Conservation (phyloP, 768 basidiomycete genomes). For the Dentipellis sp. region DNA sequence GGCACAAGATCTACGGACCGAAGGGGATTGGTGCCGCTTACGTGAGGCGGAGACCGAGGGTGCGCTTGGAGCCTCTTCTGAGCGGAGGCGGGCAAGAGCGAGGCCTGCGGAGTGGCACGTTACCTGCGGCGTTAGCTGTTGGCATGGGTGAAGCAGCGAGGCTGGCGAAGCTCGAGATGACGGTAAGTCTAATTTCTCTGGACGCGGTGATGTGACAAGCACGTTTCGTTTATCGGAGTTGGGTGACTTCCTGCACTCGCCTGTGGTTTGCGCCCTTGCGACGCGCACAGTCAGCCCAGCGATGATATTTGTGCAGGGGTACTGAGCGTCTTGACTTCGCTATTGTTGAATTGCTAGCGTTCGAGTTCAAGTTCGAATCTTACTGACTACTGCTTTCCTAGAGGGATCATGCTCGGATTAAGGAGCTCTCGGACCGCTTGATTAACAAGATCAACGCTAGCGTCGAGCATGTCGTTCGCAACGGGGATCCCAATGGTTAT, state of each 20-base stretch:
- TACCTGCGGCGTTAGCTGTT: slow-evolving; percentile 80
- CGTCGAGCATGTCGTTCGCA: slow-evolving; percentile 88
- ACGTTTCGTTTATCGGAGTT: slow-evolving; percentile 19
- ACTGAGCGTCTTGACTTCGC: slow-evolving; percentile 44
- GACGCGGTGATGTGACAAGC: slow-evolving; percentile 24
- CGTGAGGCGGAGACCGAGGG: slow-evolving; percentile 85
- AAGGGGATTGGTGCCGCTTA: slow-evolving; percentile 95
- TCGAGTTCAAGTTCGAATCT: slow-evolving; percentile 19
- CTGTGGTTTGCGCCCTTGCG: slow-evolving; percentile 36
- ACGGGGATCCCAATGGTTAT: slow-evolving; percentile 88
- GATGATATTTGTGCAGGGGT: slow-evolving; percentile 86
- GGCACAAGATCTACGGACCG: slow-evolving; percentile 97
- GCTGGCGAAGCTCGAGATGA: slow-evolving; percentile 88
- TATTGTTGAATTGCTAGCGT: background rate
- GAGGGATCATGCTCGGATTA: slow-evolving; percentile 74
- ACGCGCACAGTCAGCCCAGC: slow-evolving; percentile 38
- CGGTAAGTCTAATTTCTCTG: slow-evolving; percentile 44
- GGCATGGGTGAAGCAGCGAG: slow-evolving; percentile 94
- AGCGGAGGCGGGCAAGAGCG: slow-evolving; percentile 97
- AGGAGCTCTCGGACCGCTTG: slow-evolving; percentile 69
- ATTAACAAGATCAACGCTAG: slow-evolving; percentile 71
- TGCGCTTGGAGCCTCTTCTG: slow-evolving; percentile 89
- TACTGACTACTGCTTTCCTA: slow-evolving; percentile 22
- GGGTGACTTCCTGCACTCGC: slow-evolving; percentile 14
- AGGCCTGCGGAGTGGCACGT: slow-evolving; percentile 89